phyloP scores from a whole-genome alignment of 768 basidiomycete species.

The Megacollybia marginata region DNA sequence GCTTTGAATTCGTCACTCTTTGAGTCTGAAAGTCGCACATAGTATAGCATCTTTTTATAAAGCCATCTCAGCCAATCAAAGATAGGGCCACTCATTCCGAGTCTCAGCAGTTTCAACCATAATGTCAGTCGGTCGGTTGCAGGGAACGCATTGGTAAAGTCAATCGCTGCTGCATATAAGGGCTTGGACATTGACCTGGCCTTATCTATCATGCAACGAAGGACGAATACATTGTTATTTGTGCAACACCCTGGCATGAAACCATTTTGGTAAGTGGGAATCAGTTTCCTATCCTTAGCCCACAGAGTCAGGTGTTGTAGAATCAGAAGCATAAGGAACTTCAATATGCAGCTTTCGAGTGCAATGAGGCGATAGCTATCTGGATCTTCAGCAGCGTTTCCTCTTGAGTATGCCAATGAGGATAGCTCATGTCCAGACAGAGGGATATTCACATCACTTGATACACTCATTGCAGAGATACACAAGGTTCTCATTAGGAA shows the following conservation, averaged over 20 bases:
- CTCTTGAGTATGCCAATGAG: constrained; percentile 12
- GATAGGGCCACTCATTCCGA: constrained; percentile 6
- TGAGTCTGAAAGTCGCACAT: constrained; percentile 3
- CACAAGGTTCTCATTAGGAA: constrained; percentile 1
- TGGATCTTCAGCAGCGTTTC: constrained; percentile 5
- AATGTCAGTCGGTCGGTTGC: constrained; percentile 4
- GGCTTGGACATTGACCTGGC: constrained; percentile 1
- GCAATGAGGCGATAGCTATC: too few relatives aligned
- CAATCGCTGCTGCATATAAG: constrained; percentile 7
- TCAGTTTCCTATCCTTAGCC: constrained; percentile 1
- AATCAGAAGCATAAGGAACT: constrained; percentile 15
- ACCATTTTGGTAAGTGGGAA: constrained; percentile 6
- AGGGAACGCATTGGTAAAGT: constrained; percentile 11
- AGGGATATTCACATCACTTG: neutral
- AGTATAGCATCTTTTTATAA: constrained; percentile 6
- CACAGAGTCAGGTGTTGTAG: constrained; percentile 10
- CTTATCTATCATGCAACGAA: constrained; percentile 3
- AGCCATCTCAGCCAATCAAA: constrained; percentile 9
- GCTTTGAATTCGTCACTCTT: constrained; percentile 3
- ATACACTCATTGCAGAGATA: constrained; percentile 8
- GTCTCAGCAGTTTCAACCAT: constrained; percentile 6
- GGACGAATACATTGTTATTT: constrained; percentile 6
- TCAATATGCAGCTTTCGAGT: constrained; percentile 18
- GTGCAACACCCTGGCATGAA: constrained; percentile 3
- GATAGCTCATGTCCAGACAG: constrained; percentile 3